Percentiles rank a stretch among this genome's conserved stretches.
These are phyloP conservation scores for Erodium moschatum DNA, from an alignment of 441 rosid species.

Conservation along the genomic window DNA sequence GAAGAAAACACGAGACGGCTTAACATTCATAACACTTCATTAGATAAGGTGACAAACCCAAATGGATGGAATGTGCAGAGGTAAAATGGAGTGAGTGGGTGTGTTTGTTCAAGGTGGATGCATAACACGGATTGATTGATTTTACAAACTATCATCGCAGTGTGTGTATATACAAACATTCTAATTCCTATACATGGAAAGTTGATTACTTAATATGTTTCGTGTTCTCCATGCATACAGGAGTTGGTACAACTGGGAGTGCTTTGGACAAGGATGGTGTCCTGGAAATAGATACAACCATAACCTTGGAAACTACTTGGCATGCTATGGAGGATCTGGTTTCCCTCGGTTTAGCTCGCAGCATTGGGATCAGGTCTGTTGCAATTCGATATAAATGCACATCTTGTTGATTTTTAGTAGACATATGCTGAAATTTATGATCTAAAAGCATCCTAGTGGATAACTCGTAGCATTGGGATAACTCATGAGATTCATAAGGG, in stretches of 20 bases:
- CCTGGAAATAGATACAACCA: slow-evolving; percentile 72
- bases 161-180: not conserved
- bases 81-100: no score
- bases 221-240: slow-evolving; percentile 27
- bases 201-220: not conserved
- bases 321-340: slow-evolving; percentile 83
- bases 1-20: not conserved
- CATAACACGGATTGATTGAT: not conserved
- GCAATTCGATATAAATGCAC: not conserved
- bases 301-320: slow-evolving; percentile 82
- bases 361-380: slow-evolving; percentile 78
- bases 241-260: slow-evolving; percentile 72
- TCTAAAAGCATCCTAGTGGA: not conserved
- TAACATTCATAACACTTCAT: not conserved
- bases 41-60: not conserved
- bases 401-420: not conserved
- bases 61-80: not conserved
- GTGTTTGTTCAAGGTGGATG: no score
- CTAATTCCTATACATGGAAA: not conserved
- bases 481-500: no score
- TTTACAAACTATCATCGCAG: not conserved
- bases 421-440: not conserved
- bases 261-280: slow-evolving; percentile 71
- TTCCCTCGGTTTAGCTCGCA: slow-evolving; percentile 75
- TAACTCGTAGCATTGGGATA: no score